phyloP scores from a whole-genome alignment of 2,329 filamentous ascomycete genomes.

The Colletotrichum navitas region DNA sequence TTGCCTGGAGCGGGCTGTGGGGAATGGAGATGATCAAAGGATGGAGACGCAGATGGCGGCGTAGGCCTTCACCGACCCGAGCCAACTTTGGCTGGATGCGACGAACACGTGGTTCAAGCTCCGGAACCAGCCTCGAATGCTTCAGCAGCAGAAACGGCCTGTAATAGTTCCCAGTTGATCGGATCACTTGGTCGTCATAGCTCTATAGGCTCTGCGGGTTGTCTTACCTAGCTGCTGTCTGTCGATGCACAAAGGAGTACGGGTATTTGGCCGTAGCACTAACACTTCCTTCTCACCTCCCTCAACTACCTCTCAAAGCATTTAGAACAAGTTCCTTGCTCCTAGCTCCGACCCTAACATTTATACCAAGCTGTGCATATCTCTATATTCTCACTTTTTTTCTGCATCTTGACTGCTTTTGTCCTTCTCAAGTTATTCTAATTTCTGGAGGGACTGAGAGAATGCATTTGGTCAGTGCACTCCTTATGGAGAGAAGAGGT shows the following conservation, averaged over 20 bases:
- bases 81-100: not conserved
- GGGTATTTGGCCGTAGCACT: too few relatives aligned
- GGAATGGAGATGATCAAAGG: not conserved
- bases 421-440: too few relatives aligned
- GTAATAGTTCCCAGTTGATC: not conserved
- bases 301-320: too few relatives aligned
- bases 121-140: slow-evolving; percentile 3
- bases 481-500: too few relatives aligned
- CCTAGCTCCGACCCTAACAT: too few relatives aligned
- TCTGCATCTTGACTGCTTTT: too few relatives aligned
- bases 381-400: too few relatives aligned
- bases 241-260: not conserved
- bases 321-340: too few relatives aligned
- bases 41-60: not conserved
- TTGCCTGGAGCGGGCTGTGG: not conserved
- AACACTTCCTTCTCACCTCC: too few relatives aligned
- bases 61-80: not conserved
- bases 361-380: too few relatives aligned
- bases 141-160: slow-evolving; percentile 5
- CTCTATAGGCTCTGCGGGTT: not conserved
- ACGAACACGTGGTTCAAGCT: not conserved
- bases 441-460: too few relatives aligned
- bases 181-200: not conserved
- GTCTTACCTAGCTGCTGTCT: slow-evolving; percentile 14
- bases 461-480: too few relatives aligned